phyloP scores from a whole-genome alignment of 306 rosid species.

The Quercus rubra region DNA sequence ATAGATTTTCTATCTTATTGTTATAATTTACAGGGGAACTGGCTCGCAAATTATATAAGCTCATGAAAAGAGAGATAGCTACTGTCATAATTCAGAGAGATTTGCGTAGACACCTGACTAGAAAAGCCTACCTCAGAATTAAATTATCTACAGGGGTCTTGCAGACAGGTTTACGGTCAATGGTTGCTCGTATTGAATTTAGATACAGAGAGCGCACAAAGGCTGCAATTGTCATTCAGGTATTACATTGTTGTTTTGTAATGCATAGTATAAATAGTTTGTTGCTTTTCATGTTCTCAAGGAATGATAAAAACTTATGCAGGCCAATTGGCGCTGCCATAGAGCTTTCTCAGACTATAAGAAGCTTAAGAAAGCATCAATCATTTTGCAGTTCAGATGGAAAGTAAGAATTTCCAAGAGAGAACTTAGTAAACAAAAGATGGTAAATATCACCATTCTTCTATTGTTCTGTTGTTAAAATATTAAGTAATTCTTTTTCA shows the following conservation, averaged over 20 bases:
- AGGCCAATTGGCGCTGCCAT: conserved; percentile 50
- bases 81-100: conserved; percentile 63
- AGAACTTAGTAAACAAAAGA: conserved; percentile 31
- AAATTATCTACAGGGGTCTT: conserved; percentile 41
- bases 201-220: conserved; percentile 39
- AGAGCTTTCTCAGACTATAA: conserved; percentile 43
- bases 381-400: conserved; percentile 30
- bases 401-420: conserved; percentile 24
- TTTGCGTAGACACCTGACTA: conserved; percentile 46
- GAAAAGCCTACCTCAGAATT: conserved; percentile 39
- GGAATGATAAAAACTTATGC: conserved; percentile 25
- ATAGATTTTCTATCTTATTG: conserved; percentile 11
- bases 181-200: conserved; percentile 46
- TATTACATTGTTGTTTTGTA: conserved; percentile 30
- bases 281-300: conserved; percentile 14
- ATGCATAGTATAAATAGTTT: conserved; percentile 4
- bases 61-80: conserved; percentile 49
- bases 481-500: not conserved
- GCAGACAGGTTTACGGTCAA: conserved; percentile 59
- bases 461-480: conserved; percentile 8
- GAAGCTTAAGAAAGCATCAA: conserved; percentile 36
- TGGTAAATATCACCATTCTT: conserved; percentile 16
- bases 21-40: conserved; percentile 56
- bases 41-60: conserved; percentile 50
- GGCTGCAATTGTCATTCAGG: conserved; percentile 55